Evolutionary conservation across 129 eudicot genomes (phyloP), one percentile per base, ranked within the genome.

Genomic region (Arctium lappa): DNA sequence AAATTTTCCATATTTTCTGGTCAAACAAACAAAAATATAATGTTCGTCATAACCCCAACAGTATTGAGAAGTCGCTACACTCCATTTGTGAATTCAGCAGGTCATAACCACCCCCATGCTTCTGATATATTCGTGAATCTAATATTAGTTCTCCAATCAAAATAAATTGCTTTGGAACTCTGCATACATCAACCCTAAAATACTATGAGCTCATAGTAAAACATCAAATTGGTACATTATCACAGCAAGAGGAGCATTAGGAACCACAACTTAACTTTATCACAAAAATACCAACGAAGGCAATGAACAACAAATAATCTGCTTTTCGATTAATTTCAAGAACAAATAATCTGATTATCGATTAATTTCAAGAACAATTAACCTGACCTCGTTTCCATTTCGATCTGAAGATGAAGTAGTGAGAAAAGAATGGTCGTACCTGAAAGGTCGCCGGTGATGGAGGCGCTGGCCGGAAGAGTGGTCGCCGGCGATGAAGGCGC

Each of bases 171-270:
- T 38, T 48, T 76, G 44, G 31, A 76, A 31, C 69, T 75, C 65
- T 31, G 80, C 39, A 32, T 16, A 56, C 13, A 56, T 56, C 65
- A 56, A 16, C 65, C 65, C 65, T 56, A 56, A 56, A 56, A 56
- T 56, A 36, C 72, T 66, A 77, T 33, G 80, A 77, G 22, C 34
- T 77, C 33, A 77, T 3, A 56, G 42, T 60, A 34, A 56, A 77
- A 60, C 27, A 56, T 33, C 33, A 56, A 56, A 33, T 1, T 32
- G 69, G 30, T 56, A n/a, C n/a, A 15, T 53, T 18, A 62, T 76
- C 80, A 50, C 80, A 76, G 46, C 69, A 75, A 31, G 70, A 53
- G 32, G 8, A 76, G n/a, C 80, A 53, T 22, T 2, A 44, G 8
- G 31, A 44, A 42, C 18, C 27, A 22, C 27, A 56, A 56, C 56